Evolutionary conservation across 2,329 filamentous ascomycete species (phyloP), one percentile per base, ranked within the genome.

Genomic region (Stagonosporopsis vannaccii): DNA sequence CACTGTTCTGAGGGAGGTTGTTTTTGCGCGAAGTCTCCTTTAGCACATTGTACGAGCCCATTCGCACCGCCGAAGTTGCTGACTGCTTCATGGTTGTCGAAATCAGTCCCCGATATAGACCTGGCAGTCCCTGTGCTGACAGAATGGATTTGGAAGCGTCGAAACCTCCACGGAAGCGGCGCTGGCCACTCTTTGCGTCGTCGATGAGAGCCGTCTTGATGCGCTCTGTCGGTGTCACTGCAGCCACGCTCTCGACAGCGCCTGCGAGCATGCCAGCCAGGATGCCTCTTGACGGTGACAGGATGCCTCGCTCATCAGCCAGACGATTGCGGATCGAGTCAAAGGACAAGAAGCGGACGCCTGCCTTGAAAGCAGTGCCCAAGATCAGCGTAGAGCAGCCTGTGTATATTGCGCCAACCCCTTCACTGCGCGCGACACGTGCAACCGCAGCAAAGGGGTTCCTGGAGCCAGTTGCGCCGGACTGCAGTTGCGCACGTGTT

Each of bases 31-130:
- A 59, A 11, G 68, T 64, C 42, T 80, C 77, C 23, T 78, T 79
- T 41, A 82, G 64, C 19, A 80, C 73, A 51, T 81, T 83, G 69
- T 83, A 83, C 2, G 75, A 78, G 1, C 80, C 79, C 78, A 82
- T 81, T 3, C 80, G 71, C 4, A 82, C 77, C 1, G 78, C 78
- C 0, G 80, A 81, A 0, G 79, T 81, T 0, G 77, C 76, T 3
- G 80, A 78, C 60, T 83, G 81, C 61, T 83, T 83, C 51, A 82
- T 53, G 0, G 79, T 82, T 0, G 81, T 82, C 0, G 78, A 78
- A 0, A 75, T 60, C 1, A 83, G 69, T 0, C 81, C 81, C 1
- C 79, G 73, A 53, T 82, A 82, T 1, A 82, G 54, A 0, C 78
- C 80, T 0, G 68, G 55, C 0, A 82, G 53, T 0, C 80, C 79